phyloP scores from a whole-genome alignment of 2,329 filamentous ascomycete species.

The Talaromyces sp. region DNA sequence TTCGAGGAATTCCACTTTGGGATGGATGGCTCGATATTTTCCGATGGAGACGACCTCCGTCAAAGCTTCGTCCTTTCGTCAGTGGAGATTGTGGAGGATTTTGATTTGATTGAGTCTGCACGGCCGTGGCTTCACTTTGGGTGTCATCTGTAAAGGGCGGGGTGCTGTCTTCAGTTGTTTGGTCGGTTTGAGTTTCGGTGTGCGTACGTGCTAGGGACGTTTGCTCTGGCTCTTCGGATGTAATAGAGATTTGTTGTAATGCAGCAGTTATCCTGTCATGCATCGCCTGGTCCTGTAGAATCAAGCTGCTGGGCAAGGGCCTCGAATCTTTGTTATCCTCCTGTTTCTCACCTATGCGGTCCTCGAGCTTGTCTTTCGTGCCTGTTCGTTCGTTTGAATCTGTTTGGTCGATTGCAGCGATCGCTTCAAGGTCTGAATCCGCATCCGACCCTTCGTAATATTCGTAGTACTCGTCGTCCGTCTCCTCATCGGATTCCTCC shows the following conservation, averaged over 20 bases:
- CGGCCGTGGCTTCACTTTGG: conserved; percentile 12
- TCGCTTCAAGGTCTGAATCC: conserved; percentile 6
- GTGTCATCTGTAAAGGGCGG: conserved; percentile 3
- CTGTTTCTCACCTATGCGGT: not conserved
- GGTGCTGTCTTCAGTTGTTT: not conserved
- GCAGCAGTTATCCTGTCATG: conserved; percentile 16
- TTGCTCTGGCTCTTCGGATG: conserved; percentile 3
- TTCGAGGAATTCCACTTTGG: conserved; percentile 4
- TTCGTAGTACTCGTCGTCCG: conserved; percentile 18
- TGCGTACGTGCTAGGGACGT: not conserved
- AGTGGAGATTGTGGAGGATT: not conserved
- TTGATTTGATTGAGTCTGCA: conserved; percentile 5
- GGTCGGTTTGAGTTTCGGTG: not conserved
- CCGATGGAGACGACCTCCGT: not conserved
- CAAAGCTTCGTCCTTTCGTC: not conserved
- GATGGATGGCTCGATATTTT: conserved; percentile 7
- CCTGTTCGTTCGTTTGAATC: not conserved
- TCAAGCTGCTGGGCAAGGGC: not conserved
- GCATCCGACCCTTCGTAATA: conserved; percentile 13
- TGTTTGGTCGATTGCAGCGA: not conserved
- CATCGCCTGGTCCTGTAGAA: conserved; percentile 13
- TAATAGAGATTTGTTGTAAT: conserved; percentile 3
- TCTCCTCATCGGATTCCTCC: conserved; percentile 13
- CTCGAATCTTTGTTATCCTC: not conserved
- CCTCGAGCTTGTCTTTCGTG: not conserved